phyloP scores from a whole-genome alignment of 129 eudicot species.

The Arctium lappa region DNA sequence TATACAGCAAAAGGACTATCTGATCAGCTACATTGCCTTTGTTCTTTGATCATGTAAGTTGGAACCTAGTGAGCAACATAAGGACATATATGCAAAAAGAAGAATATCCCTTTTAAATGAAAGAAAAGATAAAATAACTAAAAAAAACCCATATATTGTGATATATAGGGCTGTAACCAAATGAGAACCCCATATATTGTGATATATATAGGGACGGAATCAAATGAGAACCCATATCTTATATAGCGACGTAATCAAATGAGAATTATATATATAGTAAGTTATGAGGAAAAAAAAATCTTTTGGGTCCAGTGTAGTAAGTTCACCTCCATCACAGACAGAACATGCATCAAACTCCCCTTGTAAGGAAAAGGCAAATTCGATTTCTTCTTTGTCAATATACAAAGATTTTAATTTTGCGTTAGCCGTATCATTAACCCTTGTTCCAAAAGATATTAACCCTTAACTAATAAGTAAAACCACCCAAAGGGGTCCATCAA shows the following conservation, averaged over 20 bases:
- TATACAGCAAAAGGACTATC: not conserved
- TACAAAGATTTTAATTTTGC: not conserved
- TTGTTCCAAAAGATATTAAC: not conserved
- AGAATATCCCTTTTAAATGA: no score
- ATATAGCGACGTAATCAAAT: no score
- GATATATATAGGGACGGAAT: no score
- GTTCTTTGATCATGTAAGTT: not conserved
- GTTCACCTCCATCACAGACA: not conserved
- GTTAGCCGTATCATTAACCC: not conserved
- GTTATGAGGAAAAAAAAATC: not conserved
- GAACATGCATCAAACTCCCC: not conserved
- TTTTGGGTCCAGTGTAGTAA: not conserved
- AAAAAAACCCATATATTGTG: no score
- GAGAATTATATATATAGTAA: not conserved
- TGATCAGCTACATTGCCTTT: not conserved
- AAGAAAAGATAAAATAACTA: no score
- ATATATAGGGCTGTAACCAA: no score
- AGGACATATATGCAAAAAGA: no score
- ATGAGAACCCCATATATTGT: no score
- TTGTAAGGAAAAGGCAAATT: not conserved
- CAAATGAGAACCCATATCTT: no score
- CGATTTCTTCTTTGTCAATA: not conserved
- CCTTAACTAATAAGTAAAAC: not conserved
- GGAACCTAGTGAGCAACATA: no score
- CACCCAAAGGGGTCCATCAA: not conserved